These are phyloP conservation scores for Mucor lusitanicus DNA, from an alignment of 371 early-diverging fungal genomes.

Conservation along the genomic window DNA sequence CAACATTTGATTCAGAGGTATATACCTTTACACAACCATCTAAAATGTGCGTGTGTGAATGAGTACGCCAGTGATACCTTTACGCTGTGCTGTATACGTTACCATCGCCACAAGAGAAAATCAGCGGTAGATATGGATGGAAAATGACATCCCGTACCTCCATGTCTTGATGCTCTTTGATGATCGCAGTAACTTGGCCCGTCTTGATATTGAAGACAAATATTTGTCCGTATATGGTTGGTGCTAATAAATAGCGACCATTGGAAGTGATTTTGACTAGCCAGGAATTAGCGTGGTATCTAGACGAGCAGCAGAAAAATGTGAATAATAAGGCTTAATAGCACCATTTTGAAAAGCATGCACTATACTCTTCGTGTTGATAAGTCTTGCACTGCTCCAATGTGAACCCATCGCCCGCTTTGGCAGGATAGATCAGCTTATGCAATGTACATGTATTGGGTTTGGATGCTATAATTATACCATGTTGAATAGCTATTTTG, in stretches of 20 bases:
- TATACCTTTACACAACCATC: conserved; percentile 48
- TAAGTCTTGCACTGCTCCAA: conserved; percentile 72
- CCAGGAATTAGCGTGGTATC: conserved; percentile 91
- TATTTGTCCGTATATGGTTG: conserved; percentile 85
- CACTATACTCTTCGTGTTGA: conserved; percentile 73
- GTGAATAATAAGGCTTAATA: not conserved
- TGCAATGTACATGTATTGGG: conserved; percentile 85
- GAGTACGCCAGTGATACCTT: not conserved
- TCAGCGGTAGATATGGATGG: conserved; percentile 76
- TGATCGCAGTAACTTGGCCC: conserved; percentile 72
- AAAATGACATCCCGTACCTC: conserved; percentile 92
- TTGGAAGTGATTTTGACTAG: conserved; percentile 84
- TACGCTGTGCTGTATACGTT: conserved; percentile 13
- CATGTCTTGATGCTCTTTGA: conserved; percentile 81
- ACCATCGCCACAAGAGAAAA: conserved; percentile 89
- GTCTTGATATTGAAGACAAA: conserved; percentile 78
- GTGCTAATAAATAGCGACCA: conserved; percentile 84
- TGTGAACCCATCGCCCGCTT: conserved; percentile 64
- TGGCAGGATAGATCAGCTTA: conserved; percentile 76
- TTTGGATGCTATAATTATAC: conserved; percentile 57
- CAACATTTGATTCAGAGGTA: conserved; percentile 23
- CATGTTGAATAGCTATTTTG: not conserved
- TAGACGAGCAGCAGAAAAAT: conserved; percentile 13
- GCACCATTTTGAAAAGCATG: too few relatives aligned
- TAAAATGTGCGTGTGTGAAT: not conserved